A percentile compares a stretch with the other conserved stretches of the same genome.
Evolutionary conservation across 306 rosid genomes (phyloP).

Genomic region (Pterocarpus macrocarpus): DNA sequence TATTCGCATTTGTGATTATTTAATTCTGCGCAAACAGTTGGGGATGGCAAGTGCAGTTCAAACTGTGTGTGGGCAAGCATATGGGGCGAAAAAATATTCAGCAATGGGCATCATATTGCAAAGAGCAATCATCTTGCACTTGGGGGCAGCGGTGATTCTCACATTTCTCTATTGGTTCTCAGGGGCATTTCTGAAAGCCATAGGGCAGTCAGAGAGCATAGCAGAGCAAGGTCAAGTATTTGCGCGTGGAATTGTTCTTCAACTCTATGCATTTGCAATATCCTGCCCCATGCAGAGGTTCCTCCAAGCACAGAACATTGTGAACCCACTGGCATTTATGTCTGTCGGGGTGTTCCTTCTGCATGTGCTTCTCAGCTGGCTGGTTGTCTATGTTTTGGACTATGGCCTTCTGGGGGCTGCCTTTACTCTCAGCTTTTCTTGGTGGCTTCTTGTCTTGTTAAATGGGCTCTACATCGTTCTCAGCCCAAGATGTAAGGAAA

Average conservation of each 20-base stretch:
- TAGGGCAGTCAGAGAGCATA: slow-evolving; percentile 60
- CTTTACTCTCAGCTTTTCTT: slow-evolving; percentile 72
- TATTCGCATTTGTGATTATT: slow-evolving; percentile 7
- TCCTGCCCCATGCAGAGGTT: slow-evolving; percentile 67
- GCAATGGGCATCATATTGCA: slow-evolving; percentile 76
- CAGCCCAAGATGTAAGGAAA: slow-evolving; percentile 73
- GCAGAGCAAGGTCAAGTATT: slow-evolving; percentile 61
- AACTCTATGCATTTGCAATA: slow-evolving; percentile 75
- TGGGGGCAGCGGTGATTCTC: slow-evolving; percentile 71
- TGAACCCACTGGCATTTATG: slow-evolving; percentile 66
- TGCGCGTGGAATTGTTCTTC: slow-evolving; percentile 68
- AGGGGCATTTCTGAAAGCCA: slow-evolving; percentile 59
- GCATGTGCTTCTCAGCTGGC: slow-evolving; percentile 69
- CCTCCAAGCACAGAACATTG: slow-evolving; percentile 72
- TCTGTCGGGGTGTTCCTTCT: slow-evolving; percentile 61
- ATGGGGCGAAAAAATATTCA: slow-evolving; percentile 65
- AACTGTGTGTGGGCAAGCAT: slow-evolving; percentile 86
- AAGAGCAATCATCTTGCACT: slow-evolving; percentile 69
- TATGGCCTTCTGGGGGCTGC: slow-evolving; percentile 75
- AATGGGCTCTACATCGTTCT: slow-evolving; percentile 67
- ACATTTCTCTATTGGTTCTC: slow-evolving; percentile 72
- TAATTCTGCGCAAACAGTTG: slow-evolving; percentile 49
- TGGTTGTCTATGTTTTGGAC: slow-evolving; percentile 57
- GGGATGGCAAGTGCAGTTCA: slow-evolving; percentile 90
- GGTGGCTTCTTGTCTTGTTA: slow-evolving; percentile 75